phyloP scores from a whole-genome alignment of 805 yeast genomes.

The Cyberlindnera japonica region DNA sequence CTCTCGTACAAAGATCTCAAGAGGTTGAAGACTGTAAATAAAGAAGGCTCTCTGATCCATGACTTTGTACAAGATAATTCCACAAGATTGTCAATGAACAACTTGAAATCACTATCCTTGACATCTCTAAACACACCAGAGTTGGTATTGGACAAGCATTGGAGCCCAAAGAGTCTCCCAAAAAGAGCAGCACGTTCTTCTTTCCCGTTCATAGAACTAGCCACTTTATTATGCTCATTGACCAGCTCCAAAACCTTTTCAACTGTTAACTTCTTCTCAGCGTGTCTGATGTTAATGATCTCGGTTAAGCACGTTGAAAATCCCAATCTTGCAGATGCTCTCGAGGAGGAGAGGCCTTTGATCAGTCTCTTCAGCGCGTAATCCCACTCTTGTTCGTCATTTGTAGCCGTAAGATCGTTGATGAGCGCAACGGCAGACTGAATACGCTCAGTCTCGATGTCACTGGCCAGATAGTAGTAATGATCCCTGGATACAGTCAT shows the following conservation, averaged over 20 bases:
- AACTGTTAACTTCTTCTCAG: slow-evolving; percentile 34
- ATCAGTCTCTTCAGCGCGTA: slow-evolving; percentile 78
- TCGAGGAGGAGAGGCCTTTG: slow-evolving; percentile 75
- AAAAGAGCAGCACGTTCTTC: slow-evolving; percentile 77
- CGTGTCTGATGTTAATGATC: slow-evolving; percentile 37
- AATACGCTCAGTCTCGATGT: slow-evolving; percentile 66
- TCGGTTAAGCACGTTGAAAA: slow-evolving; percentile 86
- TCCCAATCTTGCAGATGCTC: slow-evolving; percentile 83
- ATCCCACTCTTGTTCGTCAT: slow-evolving; percentile 60
- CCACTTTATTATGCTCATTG: slow-evolving; percentile 34
- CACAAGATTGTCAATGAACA: slow-evolving; percentile 45
- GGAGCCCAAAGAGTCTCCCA: slow-evolving; percentile 83
- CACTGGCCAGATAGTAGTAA: slow-evolving; percentile 75
- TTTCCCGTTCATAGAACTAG: slow-evolving; percentile 61
- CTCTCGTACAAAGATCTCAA: slow-evolving; percentile 30
- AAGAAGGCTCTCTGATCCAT: slow-evolving; percentile 83
- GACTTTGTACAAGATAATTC: slow-evolving; percentile 61
- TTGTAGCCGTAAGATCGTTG: slow-evolving; percentile 47
- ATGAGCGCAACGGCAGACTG: slow-evolving; percentile 65
- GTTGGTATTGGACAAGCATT: slow-evolving; percentile 45
- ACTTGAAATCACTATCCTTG: slow-evolving; percentile 35
- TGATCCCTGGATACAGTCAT: slow-evolving; percentile 67
- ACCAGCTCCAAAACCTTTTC: slow-evolving; percentile 35
- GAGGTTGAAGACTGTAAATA: slow-evolving; percentile 64
- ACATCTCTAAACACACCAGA: slow-evolving; percentile 42